phyloP scores from a whole-genome alignment of 1,139 yeast species.

The Sugiyamaella paludigena region DNA sequence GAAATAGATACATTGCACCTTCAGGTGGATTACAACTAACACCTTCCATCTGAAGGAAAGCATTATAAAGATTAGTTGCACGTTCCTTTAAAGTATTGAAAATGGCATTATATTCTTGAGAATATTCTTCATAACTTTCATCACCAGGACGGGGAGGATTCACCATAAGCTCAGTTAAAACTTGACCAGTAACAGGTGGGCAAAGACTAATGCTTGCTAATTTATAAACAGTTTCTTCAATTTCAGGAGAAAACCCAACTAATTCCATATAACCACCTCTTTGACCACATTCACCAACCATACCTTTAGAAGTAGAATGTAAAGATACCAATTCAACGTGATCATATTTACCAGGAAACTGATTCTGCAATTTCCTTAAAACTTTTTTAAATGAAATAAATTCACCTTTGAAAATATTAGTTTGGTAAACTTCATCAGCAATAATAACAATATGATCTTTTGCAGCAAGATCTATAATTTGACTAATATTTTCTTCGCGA shows the following conservation, averaged over 20 bases:
- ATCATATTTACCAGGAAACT: conserved; percentile 54
- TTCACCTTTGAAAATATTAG: conserved; percentile 70
- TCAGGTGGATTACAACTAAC: conserved; percentile 81
- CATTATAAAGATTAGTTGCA: conserved; percentile 60
- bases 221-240: conserved; percentile 69
- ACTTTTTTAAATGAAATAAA: conserved; percentile 46
- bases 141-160: conserved; percentile 83
- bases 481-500: conserved; percentile 59
- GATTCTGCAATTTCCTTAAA: conserved; percentile 56
- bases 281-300: conserved; percentile 98
- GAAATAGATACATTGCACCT: conserved; percentile 98
- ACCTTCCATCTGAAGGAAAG: conserved; percentile 76
- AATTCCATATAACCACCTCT: conserved; percentile 98
- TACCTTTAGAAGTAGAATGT: conserved; percentile 95
- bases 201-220: conserved; percentile 88
- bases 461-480: conserved; percentile 75
- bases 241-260: conserved; percentile 70
- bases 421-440: conserved; percentile 99
- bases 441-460: conserved; percentile 79
- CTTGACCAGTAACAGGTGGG: conserved; percentile 94
- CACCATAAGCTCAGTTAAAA: conserved; percentile 86
- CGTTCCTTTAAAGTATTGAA: conserved; percentile 61
- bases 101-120: conserved; percentile 58
- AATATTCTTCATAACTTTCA: conserved; percentile 66
- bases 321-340: conserved; percentile 87